Base-by-base conservation (phyloP, 352 stramenopile species). In the Phytophthora citrophthora region DNA sequence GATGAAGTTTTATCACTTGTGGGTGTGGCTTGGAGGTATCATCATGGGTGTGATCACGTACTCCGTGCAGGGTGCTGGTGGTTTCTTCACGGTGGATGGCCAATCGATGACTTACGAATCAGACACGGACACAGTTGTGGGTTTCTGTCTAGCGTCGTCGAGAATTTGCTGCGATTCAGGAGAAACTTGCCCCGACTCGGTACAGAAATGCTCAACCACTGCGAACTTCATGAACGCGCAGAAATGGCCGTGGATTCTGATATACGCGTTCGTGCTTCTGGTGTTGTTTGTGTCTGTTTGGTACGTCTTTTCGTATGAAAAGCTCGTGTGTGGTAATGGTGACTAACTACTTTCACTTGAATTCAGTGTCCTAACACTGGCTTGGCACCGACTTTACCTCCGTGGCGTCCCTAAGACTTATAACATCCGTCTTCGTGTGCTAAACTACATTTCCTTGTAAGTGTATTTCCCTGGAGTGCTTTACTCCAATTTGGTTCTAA, bases 361-460 rank as follows among this genome's bases (percentile, higher is more conserved):
- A 48, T 13, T 20, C 26, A 90, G 85, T 32, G 88, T 96, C 16
- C 47, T 96, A 20, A 92, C 85, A 3, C 52, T 96, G 54, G 88
- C 88, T 13, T 96, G 88, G 88, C 84, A 92, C 32, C 84, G 88
- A 32, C 66, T 96, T 43, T 94, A 96, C 61, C 58, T 92, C 5
- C 84, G 86, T 26, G 88, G 88, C 38, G 86, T 96, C 13, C 86
- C 88, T 2, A 94, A 96, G 74, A 96, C 88, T 26, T 94, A 94
- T 73, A 94, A 94, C 60, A 94, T 96, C 39, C 86, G 88, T 41
- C 85, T 96, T 57, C 86, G 86, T 61, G 88, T 96, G 52, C 80
- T 96, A 51, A 94, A 96, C 72, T 96, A 93, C 73, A 87, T 94
- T 54, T 93, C 88, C 16, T 91, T 96, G 86, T 94, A 75, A 43